Percentiles rank a stretch among this genome's conserved stretches.
phyloP scores from a whole-genome alignment of 371 early-diverging fungal genomes.

The Chytridium lagenaria region DNA sequence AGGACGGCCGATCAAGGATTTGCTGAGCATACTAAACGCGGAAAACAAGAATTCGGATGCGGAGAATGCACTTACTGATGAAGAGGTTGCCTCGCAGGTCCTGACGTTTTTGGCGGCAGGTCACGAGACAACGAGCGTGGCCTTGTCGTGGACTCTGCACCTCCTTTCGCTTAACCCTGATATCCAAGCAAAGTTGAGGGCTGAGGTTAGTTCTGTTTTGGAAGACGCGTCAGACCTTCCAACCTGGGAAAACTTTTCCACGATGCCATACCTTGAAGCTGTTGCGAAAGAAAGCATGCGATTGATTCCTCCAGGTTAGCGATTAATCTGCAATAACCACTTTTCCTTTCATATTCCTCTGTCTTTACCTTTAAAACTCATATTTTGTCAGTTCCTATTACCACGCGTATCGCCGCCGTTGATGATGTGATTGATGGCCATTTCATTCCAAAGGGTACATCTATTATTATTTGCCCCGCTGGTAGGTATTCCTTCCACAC shows the following conservation, averaged over 20 bases:
- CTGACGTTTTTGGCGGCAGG: constrained; percentile 32
- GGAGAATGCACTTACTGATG: constrained; percentile 13
- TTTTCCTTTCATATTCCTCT: neutral
- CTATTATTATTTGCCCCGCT: constrained; percentile 54
- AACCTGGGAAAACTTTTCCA: constrained; percentile 15
- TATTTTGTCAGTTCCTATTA: constrained; percentile 53
- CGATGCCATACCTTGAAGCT: constrained; percentile 22
- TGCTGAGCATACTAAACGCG: constrained; percentile 20
- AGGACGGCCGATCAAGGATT: neutral
- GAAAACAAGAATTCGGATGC: constrained; percentile 16
- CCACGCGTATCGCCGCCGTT: constrained; percentile 50
- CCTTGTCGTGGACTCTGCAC: constrained; percentile 31
- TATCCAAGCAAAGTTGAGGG: constrained; percentile 17
- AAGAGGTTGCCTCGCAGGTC: constrained; percentile 30
- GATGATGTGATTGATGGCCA: constrained; percentile 55
- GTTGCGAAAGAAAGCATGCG: constrained; percentile 31
- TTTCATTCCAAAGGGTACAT: constrained; percentile 61
- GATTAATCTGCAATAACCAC: neutral
- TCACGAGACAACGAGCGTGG: constrained; percentile 34
- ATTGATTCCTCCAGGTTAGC: constrained; percentile 23
- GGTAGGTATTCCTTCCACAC: too few relatives aligned
- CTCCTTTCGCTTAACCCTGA: constrained; percentile 22
- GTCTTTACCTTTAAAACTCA: neutral
- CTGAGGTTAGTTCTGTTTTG: constrained; percentile 20
- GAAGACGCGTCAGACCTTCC: constrained; percentile 15